A percentile compares a stretch with the other conserved stretches of the same genome.
Evolutionary conservation across 768 basidiomycete genomes (phyloP).

Genomic region (Trichaptum fuscoviolaceum): DNA sequence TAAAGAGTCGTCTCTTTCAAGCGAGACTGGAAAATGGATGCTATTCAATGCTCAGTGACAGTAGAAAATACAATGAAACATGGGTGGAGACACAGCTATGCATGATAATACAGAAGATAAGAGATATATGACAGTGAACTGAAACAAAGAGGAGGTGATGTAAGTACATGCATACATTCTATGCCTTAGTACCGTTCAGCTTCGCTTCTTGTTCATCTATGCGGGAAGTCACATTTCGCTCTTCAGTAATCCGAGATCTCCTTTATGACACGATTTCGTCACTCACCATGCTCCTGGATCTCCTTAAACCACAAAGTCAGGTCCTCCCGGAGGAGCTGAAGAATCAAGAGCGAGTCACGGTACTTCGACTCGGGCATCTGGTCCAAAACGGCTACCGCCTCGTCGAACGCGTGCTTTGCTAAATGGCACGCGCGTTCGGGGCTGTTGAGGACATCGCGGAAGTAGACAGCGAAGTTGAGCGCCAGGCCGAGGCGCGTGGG

Average conservation of each 20-base stretch:
- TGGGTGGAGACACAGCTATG: too few species aligned
- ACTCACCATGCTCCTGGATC: conserved; percentile 36
- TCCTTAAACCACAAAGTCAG: conserved; percentile 81
- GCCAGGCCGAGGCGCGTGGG: conserved; percentile 86
- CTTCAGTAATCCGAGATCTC: not conserved
- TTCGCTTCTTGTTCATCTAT: too few species aligned
- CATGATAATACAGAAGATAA: too few species aligned
- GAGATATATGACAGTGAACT: too few species aligned
- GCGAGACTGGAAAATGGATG: too few species aligned
- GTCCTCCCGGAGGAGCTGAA: conserved; percentile 81
- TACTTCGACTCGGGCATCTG: conserved; percentile 47
- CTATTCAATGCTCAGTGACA: too few species aligned
- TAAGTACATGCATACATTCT: too few species aligned
- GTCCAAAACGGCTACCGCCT: conserved; percentile 53
- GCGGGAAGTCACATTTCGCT: not conserved
- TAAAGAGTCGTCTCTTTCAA: too few species aligned
- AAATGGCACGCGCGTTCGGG: conserved; percentile 85
- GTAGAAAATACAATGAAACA: too few species aligned
- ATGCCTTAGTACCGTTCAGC: too few species aligned
- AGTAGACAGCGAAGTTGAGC: conserved; percentile 92
- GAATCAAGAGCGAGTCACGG: conserved; percentile 78
- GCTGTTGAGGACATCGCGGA: conserved; percentile 81
- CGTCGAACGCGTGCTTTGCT: conserved; percentile 90
- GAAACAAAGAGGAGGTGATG: too few species aligned
- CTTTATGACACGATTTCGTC: not conserved